These are phyloP conservation scores for Crithidia thermophila DNA, from an alignment of 208 protist genomes.

Conservation along the genomic window DNA sequence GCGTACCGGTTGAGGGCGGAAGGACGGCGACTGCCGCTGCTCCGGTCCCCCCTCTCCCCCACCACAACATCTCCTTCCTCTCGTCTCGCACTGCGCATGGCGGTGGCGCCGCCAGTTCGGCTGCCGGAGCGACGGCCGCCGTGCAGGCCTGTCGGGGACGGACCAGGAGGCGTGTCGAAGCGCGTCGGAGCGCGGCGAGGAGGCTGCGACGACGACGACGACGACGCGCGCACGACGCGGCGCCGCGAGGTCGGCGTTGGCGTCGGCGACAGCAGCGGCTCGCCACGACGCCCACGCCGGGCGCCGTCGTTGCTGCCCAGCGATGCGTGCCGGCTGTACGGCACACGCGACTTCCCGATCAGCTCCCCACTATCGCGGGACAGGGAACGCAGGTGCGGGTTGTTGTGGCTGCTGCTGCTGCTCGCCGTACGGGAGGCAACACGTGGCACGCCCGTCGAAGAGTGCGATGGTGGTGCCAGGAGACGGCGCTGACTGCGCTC, in stretches of 20 bases:
- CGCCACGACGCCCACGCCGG: slow-evolving; percentile 9
- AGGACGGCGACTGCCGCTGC: too few species aligned
- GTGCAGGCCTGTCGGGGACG: neutral
- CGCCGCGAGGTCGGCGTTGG: slow-evolving; percentile 16
- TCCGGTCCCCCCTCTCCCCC: too few species aligned
- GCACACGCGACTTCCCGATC: neutral
- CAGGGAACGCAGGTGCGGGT: slow-evolving; percentile 37
- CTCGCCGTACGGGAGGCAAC: too few species aligned
- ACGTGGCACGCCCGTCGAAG: neutral
- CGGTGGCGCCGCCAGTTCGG: too few species aligned
- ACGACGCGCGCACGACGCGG: slow-evolving; percentile 1
- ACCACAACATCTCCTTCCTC: too few species aligned
- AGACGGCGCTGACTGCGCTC: slow-evolving; percentile 26
- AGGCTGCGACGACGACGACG: neutral
- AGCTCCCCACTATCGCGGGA: slow-evolving; percentile 15
- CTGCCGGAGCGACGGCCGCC: slow-evolving; percentile 10
- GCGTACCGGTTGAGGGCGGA: too few species aligned
- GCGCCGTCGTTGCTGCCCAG: neutral
- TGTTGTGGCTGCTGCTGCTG: slow-evolving; percentile 2
- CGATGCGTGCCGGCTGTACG: slow-evolving; percentile 5
- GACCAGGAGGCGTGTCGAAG: slow-evolving; percentile 43
- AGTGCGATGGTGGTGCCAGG: neutral
- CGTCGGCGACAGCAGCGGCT: slow-evolving; percentile 30
- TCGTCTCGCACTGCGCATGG: too few species aligned
- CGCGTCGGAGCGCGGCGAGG: slow-evolving; percentile 12